Base-by-base conservation (phyloP, 345 rosid species). In the Hibiscus mutabilis region DNA sequence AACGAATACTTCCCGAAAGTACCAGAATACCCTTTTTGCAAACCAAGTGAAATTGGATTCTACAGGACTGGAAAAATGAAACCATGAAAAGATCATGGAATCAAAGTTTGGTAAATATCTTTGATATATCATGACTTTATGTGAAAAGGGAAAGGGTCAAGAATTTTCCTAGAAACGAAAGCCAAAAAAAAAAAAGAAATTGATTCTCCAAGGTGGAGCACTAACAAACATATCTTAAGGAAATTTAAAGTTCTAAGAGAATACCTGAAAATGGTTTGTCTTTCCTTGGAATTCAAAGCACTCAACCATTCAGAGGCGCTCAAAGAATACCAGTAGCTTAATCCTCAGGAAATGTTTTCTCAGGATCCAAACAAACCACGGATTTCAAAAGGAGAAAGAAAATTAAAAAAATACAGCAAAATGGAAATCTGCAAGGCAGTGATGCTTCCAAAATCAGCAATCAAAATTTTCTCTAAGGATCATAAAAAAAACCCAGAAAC, bases 231-330 rank as follows among this genome's bases (percentile, higher is more conserved):
- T 42, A 11, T 42, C 10, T 9, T 42, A 42, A 42, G 46, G 46
- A 42, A 10, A 10, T 42, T 42, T 42, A 9, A 42, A 42, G 13
- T 42, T 42, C 3, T 11, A 11, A 11, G 14, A 42, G 46, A 42
- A 42, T 42, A 42, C 46, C 46, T 42, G 46, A 42, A 42, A 10
- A 10, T 42, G 46, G 12, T 42, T 42, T 10, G 46, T 9, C 1
- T 42, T 42, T 11, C 14, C 46, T 42, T 11, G 46, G 14, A 42
- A 11, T 42, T 42, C 46, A 42, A 42, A 42, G 46, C 46, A 42
- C 46, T 42, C 76, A 71, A 84, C 87, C 89, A 18, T 87, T 85
- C 78, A 85, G 82, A 68, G 81, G 77, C 57, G 75, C 77, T 5
- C 25, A 10, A 19, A 55, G 9, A 8, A 18, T 55, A 9, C 11